phyloP scores from a whole-genome alignment of 176 grass and related monocot species.

The Oryza glaberrima region DNA sequence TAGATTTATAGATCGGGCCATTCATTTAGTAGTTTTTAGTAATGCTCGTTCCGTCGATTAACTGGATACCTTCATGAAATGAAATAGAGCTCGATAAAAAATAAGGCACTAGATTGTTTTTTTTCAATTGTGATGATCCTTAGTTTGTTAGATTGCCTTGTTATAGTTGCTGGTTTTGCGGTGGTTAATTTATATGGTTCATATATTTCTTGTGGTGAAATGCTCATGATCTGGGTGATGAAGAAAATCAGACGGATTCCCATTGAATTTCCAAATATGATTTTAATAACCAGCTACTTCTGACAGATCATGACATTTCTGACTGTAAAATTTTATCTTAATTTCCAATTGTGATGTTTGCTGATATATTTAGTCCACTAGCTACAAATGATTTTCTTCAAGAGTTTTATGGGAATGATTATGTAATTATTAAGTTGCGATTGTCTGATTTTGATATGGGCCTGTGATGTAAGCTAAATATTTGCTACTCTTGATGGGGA shows the following conservation, averaged over 20 bases:
- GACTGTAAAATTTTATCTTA: not conserved
- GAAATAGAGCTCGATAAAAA: not conserved
- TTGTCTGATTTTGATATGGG: not conserved
- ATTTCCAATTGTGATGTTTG: not conserved
- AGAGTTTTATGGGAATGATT: too few relatives aligned
- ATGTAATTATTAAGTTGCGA: too few relatives aligned
- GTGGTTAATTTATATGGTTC: not conserved
- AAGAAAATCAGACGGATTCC: constrained; percentile 67
- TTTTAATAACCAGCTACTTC: constrained; percentile 59
- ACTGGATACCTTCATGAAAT: not conserved
- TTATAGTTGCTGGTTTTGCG: not conserved
- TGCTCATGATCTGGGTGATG: constrained; percentile 44
- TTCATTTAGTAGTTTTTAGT: not conserved
- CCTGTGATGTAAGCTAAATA: constrained; percentile 60
- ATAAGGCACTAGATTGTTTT: too few relatives aligned
- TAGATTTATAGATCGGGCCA: not conserved
- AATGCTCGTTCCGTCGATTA: not conserved
- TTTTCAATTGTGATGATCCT: not conserved
- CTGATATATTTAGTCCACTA: not conserved
- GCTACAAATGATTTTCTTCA: not conserved
- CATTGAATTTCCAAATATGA: constrained; percentile 45
- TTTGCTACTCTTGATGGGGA: constrained; percentile 67
- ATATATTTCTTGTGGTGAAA: not conserved
- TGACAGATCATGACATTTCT: constrained; percentile 38
- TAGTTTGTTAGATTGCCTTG: not conserved